Evolutionary conservation across 1,284 basidiomycete species (phyloP).

Genomic region (Pseudomicrostroma phylloplanum): DNA sequence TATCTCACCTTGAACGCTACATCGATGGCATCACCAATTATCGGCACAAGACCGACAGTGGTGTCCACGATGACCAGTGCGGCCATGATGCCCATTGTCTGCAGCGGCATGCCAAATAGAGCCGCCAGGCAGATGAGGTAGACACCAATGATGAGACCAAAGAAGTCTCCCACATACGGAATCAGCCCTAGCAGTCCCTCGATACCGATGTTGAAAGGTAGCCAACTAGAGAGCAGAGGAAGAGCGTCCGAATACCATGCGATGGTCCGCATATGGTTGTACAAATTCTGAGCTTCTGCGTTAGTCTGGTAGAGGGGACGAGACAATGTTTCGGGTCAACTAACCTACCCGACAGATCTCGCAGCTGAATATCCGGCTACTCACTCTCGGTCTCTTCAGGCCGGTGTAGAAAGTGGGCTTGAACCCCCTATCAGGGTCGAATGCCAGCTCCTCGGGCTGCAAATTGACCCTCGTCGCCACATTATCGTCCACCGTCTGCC

Average conservation of each 20-base stretch:
- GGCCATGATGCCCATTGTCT: conserved; percentile 36
- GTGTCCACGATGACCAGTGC: conserved; percentile 41
- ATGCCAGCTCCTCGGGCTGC: not conserved
- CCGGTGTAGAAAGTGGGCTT: not conserved
- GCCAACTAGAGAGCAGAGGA: conserved; percentile 21
- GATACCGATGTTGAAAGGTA: conserved; percentile 34
- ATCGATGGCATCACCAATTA: conserved; percentile 46
- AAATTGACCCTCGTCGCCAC: not conserved
- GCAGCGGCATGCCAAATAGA: conserved; percentile 39
- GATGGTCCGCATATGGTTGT: conserved; percentile 42
- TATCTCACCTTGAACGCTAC: conserved; percentile 43
- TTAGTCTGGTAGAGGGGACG: not conserved
- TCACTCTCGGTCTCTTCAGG: not conserved
- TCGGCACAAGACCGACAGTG: conserved; percentile 42
- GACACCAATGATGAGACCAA: conserved; percentile 37
- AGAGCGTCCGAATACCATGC: conserved; percentile 37
- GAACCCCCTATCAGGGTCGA: not conserved
- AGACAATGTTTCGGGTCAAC: too few relatives aligned
- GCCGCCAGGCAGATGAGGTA: conserved; percentile 42
- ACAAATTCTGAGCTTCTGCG: conserved; percentile 44
- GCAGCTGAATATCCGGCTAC: not conserved
- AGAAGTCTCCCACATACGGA: conserved; percentile 42
- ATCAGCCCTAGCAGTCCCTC: conserved; percentile 37
- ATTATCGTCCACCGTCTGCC: conserved; percentile 2
- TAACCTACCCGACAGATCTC: too few relatives aligned